phyloP scores from a whole-genome alignment of 371 early-diverging fungal genomes.

The Chytridiales sp. region DNA sequence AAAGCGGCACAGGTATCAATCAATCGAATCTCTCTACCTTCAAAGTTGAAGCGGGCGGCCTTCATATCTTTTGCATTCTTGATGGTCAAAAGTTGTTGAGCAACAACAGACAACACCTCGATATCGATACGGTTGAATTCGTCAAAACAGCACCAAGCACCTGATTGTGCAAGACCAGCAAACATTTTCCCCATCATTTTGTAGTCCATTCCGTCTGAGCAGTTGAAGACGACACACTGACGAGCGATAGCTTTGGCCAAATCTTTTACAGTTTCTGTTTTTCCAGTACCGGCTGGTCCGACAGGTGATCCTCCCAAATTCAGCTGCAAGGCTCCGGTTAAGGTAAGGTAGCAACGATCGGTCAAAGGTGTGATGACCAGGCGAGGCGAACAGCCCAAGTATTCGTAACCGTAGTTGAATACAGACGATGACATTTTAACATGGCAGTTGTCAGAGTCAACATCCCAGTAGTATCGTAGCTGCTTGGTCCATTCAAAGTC shows the following conservation, averaged over 20 bases:
- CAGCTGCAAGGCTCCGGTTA: constrained; percentile 48
- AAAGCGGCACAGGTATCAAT: constrained; percentile 53
- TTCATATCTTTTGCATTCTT: constrained; percentile 47
- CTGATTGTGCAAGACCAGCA: constrained; percentile 50
- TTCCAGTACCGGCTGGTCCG: constrained; percentile 59
- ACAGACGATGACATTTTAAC: constrained; percentile 45
- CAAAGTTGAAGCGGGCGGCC: constrained; percentile 45
- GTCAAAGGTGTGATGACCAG: constrained; percentile 50
- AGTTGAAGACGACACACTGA: constrained; percentile 60
- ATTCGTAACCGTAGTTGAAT: constrained; percentile 51
- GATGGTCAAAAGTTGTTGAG: constrained; percentile 52
- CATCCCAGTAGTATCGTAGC: constrained; percentile 48
- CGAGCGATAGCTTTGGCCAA: constrained; percentile 49
- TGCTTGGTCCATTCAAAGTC: constrained; percentile 52
- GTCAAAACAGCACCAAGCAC: constrained; percentile 60
- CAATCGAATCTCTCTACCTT: constrained; percentile 51
- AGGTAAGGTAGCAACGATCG: constrained; percentile 47
- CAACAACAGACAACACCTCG: constrained; percentile 55
- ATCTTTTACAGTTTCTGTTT: constrained; percentile 57
- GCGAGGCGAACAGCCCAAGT: constrained; percentile 47
- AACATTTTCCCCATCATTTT: constrained; percentile 60
- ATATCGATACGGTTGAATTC: constrained; percentile 59
- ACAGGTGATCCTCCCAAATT: constrained; percentile 50
- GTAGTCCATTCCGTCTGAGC: constrained; percentile 53
- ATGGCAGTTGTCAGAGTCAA: constrained; percentile 44